Base-by-base conservation (phyloP, 2,329 filamentous ascomycete species). In the Teratosphaeria pseudoeucalypti region DNA sequence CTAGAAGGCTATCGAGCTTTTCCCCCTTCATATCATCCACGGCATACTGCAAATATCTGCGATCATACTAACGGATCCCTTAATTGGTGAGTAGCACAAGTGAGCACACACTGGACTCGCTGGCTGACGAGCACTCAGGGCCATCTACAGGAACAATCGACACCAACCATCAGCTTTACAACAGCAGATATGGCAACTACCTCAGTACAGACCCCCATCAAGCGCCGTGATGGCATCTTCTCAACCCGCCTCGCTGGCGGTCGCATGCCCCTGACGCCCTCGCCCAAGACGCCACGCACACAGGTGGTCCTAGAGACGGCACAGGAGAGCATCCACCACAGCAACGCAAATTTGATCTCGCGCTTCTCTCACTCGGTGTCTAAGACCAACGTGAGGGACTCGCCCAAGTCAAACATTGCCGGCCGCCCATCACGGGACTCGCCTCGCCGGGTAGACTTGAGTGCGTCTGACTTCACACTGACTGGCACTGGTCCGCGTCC, bases 381-480 rank as follows among this genome's bases (percentile, higher is more conserved):
- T 63, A 87, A 86, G 78, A 77, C 81, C 49, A 79, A 83, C 49
- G 87, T 89, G 74, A 87, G 89, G 56, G 89, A 94, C 72, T 96
- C 92, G 2, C 91, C 92, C 72, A 97, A 97, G 81, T 96, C 92
- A 61, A 97, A 96, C 81, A 96, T 96, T 74, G 89, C 88, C 66
- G 85, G 85, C 65, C 78, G 78, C 52, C 83, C 84, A 59, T 62
- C 68, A 55, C 61, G 62, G 55, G 82, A 86, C 60, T 92, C 90
- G 52, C 92, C 92, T 23, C 88, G 89, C 70, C 90, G 88, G 74
- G 82, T 97, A 47, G 92, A 97, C 75, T 83, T 96, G 49, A 91
- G 90, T 65, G 86, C 96, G 37, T 96, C 92, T 49, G 92, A 99
- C 73, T 97, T 92, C 81, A 85, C 89, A 19, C 81, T 99, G 68